phyloP scores from a whole-genome alignment of 805 yeast genomes.

The Ogataea neopini region DNA sequence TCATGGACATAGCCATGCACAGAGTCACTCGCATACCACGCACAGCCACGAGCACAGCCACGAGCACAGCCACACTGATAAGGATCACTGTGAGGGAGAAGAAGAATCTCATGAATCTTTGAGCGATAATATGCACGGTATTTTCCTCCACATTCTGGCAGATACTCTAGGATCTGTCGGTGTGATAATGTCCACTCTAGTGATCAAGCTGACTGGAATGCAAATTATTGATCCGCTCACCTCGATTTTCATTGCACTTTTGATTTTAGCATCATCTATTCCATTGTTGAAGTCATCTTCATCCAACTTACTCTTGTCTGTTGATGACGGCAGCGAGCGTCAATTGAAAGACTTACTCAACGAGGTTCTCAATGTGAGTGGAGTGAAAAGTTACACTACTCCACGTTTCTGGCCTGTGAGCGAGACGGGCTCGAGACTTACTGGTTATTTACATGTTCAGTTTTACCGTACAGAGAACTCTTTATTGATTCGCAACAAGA shows the following conservation, averaged over 20 bases:
- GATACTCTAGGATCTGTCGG: conserved; percentile 97
- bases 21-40: conserved; percentile 25
- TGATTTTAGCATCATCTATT: conserved; percentile 78
- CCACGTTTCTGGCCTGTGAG: conserved; percentile 88
- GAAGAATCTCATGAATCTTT: conserved; percentile 45
- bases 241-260: conserved; percentile 78
- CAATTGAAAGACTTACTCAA: conserved; percentile 62
- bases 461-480: conserved; percentile 43
- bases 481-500: conserved; percentile 26
- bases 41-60: conserved; percentile 27
- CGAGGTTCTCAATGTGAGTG: conserved; percentile 69
- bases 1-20: conserved; percentile 37
- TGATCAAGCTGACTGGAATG: conserved; percentile 66
- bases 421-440: conserved; percentile 39
- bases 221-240: conserved; percentile 91
- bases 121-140: conserved; percentile 85
- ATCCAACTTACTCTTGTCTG: conserved; percentile 62
- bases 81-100: conserved; percentile 22
- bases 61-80: conserved; percentile 12
- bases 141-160: conserved; percentile 89
- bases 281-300: conserved; percentile 86
- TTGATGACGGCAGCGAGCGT: conserved; percentile 56
- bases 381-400: conserved; percentile 80
- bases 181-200: conserved; percentile 84
- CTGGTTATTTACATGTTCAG: conserved; percentile 86